These are phyloP conservation scores for Boletus bicolor DNA, from an alignment of 768 basidiomycete genomes.

Conservation along the genomic window DNA sequence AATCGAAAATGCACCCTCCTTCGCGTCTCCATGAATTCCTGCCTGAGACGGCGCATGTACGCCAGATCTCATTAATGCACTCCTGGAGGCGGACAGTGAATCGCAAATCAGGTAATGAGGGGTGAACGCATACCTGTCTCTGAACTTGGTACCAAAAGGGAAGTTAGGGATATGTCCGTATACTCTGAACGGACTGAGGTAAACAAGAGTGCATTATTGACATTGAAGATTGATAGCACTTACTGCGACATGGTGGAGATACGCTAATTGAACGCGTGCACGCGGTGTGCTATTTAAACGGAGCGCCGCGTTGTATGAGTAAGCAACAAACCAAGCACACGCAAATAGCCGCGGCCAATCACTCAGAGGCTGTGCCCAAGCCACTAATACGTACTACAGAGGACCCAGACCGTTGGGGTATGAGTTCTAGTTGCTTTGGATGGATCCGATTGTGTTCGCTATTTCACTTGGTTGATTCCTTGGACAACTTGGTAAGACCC, in stretches of 20 bases:
- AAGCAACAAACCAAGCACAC: conserved; percentile 3
- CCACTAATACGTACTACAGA: too few relatives aligned
- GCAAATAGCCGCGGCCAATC: conserved; percentile 12
- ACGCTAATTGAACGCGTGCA: conserved; percentile 2
- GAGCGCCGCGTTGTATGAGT: not conserved
- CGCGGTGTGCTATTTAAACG: conserved; percentile 5
- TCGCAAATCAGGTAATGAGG: not conserved
- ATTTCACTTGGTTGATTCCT: not conserved
- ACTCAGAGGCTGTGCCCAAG: not conserved
- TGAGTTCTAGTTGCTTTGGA: not conserved
- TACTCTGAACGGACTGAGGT: conserved; percentile 2
- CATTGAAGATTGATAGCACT: not conserved
- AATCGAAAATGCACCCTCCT: conserved; percentile 38
- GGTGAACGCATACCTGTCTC: conserved; percentile 8
- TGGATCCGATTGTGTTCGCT: not conserved
- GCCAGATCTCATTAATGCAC: conserved; percentile 21
- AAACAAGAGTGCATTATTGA: not conserved
- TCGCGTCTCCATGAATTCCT: conserved; percentile 39
- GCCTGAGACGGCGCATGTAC: conserved; percentile 34
- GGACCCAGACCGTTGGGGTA: too few relatives aligned
- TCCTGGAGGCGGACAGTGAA: conserved; percentile 17
- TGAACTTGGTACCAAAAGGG: conserved; percentile 23
- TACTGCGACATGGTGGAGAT: conserved; percentile 19
- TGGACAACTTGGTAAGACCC: not conserved
- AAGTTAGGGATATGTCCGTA: conserved; percentile 32